Base-by-base conservation (phyloP, 2,329 filamentous ascomycete species). In the Ophiosphaerella korrae region DNA sequence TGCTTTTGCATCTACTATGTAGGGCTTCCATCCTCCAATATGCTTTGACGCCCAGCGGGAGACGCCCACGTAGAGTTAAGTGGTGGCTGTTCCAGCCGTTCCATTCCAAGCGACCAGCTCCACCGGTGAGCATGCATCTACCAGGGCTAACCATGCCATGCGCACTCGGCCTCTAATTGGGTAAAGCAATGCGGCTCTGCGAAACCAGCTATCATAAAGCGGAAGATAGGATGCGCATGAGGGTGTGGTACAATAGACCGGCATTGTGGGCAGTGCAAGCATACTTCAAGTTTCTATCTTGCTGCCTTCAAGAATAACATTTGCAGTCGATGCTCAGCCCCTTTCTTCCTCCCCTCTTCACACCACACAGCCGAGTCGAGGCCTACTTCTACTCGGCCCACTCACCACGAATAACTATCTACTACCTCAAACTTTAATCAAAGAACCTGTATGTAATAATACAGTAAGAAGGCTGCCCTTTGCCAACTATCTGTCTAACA, bases 161-260 rank as follows among this genome's bases (percentile, higher is more conserved):
- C 33, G 52, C 48, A 48, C 45, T 33, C 26, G 32, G 24, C 32
- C 31, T 50, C 43, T 57, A 31, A 61, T 62, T 55, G 47, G 52
- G 50, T 44, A 45, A 16, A 42, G 8, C 31, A 16, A 68, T 73
- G 70, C 66, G 70, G 70, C 70, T 73, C 70, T 73, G 70, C 69
- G 51, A 62, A 24, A 23, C 14, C 49, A 45, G 48, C 47, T 33
- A 60, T 52, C 66, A 70, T 73, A 72, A 71, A 72, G 62, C 53
- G 63, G 21, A 49, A 54, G 62, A 60, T 37, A 51, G 54, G 54
- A 45, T 55, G 53, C 43, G 57, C 51, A 23, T 50, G 52, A 29
- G 26, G 26, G 26, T 29, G 52, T 57, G 53, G 48, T 53, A 55
- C 58, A 59, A 53, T 43, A 57, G 52, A 57, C 57, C 52, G 55